Evolutionary conservation across 805 yeast species (phyloP).

Genomic region (Lipomyces sp.): DNA sequence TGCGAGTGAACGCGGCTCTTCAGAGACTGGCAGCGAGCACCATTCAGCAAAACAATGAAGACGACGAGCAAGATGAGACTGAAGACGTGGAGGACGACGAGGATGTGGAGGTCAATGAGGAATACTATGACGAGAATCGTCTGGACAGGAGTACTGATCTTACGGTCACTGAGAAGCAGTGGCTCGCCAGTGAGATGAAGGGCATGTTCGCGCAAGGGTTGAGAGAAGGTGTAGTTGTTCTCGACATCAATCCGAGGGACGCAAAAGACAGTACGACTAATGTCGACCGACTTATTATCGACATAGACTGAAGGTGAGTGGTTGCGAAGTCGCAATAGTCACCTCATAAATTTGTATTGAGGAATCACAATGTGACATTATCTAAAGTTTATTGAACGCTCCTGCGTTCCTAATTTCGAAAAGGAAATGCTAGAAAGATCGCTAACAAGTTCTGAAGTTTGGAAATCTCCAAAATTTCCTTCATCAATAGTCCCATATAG

Average conservation of each 20-base stretch:
- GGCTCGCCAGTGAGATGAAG: constrained; percentile 21
- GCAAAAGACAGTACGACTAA: background rate
- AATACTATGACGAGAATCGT: constrained; percentile 43
- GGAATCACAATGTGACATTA: no score
- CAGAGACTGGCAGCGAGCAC: constrained; percentile 35
- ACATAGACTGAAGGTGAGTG: no score
- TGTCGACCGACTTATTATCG: no score
- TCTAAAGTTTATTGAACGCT: no score
- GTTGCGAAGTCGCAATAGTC: no score
- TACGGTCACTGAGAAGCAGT: constrained; percentile 26
- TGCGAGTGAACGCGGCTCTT: constrained; percentile 24
- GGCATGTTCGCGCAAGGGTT: constrained; percentile 12
- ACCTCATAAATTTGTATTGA: no score
- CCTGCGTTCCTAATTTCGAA: no score
- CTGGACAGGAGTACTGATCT: constrained; percentile 28
- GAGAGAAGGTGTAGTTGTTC: constrained; percentile 3
- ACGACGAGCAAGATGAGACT: constrained; percentile 29
- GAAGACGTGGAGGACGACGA: constrained; percentile 31
- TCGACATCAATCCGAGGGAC: background rate
- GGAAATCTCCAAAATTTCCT: no score
- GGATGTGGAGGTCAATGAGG: constrained; percentile 28
- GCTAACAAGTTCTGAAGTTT: no score
- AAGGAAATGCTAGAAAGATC: no score
- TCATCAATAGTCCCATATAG: no score
- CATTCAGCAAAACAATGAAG: constrained; percentile 33